Conservation (phyloP, 2,329 filamentous ascomycete species). For the Fusarium acutatum region DNA sequence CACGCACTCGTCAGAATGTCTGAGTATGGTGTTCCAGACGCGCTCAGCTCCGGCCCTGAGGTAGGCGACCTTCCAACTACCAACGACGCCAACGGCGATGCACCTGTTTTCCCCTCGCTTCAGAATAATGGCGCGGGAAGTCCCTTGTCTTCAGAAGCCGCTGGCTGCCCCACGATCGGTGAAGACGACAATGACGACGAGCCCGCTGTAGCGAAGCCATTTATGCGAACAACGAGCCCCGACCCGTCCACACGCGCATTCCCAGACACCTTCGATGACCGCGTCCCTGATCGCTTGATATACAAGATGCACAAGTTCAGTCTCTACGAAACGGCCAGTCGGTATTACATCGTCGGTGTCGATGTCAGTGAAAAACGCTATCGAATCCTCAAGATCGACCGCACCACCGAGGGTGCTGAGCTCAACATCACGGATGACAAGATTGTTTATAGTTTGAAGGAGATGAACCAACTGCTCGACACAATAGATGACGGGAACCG, state of each 20-base stretch:
- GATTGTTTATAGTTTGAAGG: constrained; percentile 89
- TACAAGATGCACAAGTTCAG: constrained; percentile 94
- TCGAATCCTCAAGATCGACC: constrained; percentile 92
- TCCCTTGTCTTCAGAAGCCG: constrained; percentile 37
- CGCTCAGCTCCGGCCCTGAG: constrained; percentile 27
- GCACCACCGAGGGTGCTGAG: constrained; percentile 79
- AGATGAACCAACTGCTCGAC: constrained; percentile 93
- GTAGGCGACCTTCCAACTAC: constrained; percentile 25
- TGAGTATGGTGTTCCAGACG: constrained; percentile 38
- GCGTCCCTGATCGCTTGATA: constrained; percentile 49
- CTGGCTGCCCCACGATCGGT: constrained; percentile 33
- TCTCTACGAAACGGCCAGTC: constrained; percentile 92
- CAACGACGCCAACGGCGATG: constrained; percentile 29
- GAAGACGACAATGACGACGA: constrained; percentile 68
- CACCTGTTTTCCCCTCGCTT: constrained; percentile 47
- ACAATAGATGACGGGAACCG: constrained; percentile 96
- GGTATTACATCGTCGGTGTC: constrained; percentile 93
- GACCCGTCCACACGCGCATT: constrained; percentile 48
- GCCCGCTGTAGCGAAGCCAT: constrained; percentile 64
- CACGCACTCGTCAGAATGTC: constrained; percentile 32
- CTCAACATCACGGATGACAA: constrained; percentile 92
- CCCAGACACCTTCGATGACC: constrained; percentile 46
- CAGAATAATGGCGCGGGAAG: constrained; percentile 48
- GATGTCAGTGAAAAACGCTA: constrained; percentile 90
- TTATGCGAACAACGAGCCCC: constrained; percentile 64